Base-by-base conservation (phyloP, 164 flowering plant genomes). In the Dillenia turbinata region DNA sequence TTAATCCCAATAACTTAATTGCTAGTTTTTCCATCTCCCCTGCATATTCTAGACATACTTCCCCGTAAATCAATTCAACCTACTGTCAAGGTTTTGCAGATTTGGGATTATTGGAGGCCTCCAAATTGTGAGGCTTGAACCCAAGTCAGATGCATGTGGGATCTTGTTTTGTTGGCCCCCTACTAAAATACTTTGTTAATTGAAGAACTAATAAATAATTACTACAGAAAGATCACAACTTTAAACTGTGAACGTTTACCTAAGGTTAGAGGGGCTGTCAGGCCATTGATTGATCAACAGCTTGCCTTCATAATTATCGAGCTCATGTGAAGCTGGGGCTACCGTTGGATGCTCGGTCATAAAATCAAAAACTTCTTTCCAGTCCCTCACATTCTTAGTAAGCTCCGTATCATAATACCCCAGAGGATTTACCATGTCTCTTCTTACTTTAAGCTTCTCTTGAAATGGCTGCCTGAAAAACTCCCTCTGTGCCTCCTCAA, bases 311-410 rank as follows among this genome's bases (percentile, higher is more conserved):
- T 61, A 6, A 15, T 78, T 82, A 16, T 66, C 76, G 17, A 74
- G 70, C 14, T 72, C 73, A 47, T 45, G 67, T 0, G 76, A 71
- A 16, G 77, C 79, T 0, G 78, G 78, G 5, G 77, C 14, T 1
- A 70, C 3, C 0, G 73, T 70, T 0, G 83, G 83, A 3, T 61
- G 57, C 50, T 54, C 9, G 9, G 62, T 52, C 13, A 52, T 15
- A 19, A 61, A 76, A 63, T 81, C 85, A 53, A 83, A 81, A 7
- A 83, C 78, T 26, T 84, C 84, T 56, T 81, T 84, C 88, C 88
- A 84, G 50, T 84, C 88, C 63, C 86, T 76, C 4, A 84, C 84
- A 14, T 81, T 81, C 65, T 81, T 81, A 9, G 88, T 83, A 22
- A 56, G 77, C 75, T 83, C 88, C 0, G 65, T 55, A 24, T 82